These are phyloP conservation scores for Trichoderma sp. DNA, from an alignment of 2,329 filamentous ascomycete genomes.

Conservation along the genomic window DNA sequence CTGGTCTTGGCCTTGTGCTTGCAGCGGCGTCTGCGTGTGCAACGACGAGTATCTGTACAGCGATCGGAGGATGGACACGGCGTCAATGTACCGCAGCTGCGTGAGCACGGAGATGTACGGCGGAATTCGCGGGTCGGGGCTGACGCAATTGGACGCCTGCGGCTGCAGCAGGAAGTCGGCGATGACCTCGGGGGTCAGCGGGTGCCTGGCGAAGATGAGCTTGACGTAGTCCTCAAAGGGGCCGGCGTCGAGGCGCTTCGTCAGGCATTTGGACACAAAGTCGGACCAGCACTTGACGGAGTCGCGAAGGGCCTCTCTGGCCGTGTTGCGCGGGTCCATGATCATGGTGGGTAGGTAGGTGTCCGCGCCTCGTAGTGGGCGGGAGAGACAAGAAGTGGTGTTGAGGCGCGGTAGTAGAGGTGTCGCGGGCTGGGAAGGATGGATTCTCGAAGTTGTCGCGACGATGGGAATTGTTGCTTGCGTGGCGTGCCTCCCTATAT, in stretches of 20 bases:
- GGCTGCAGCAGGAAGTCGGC: conserved; percentile 63
- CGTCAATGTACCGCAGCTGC: conserved; percentile 54
- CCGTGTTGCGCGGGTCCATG: conserved; percentile 37
- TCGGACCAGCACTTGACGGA: conserved; percentile 50
- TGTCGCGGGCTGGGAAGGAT: no score
- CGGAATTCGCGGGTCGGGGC: conserved; percentile 61
- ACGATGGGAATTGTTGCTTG: no score
- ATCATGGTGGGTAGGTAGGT: neutral
- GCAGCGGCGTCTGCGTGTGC: conserved; percentile 39
- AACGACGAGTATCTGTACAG: conserved; percentile 61
- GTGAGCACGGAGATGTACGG: conserved; percentile 62
- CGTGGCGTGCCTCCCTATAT: no score
- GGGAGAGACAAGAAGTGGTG: neutral
- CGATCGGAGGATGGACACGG: conserved; percentile 56
- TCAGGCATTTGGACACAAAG: conserved; percentile 56
- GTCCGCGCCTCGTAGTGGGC: neutral
- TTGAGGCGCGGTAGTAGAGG: no score
- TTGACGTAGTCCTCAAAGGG: conserved; percentile 56
- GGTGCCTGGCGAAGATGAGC: conserved; percentile 54
- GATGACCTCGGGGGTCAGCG: conserved; percentile 53
- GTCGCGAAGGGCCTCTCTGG: conserved; percentile 35
- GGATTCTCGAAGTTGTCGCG: no score
- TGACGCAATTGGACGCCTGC: conserved; percentile 49
- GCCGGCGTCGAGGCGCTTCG: conserved; percentile 54
- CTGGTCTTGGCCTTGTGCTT: conserved; percentile 22